A percentile compares a stretch with the other conserved stretches of the same genome.
Conservation (phyloP, 352 stramenopile species). For the Albugo laibachii region DNA sequence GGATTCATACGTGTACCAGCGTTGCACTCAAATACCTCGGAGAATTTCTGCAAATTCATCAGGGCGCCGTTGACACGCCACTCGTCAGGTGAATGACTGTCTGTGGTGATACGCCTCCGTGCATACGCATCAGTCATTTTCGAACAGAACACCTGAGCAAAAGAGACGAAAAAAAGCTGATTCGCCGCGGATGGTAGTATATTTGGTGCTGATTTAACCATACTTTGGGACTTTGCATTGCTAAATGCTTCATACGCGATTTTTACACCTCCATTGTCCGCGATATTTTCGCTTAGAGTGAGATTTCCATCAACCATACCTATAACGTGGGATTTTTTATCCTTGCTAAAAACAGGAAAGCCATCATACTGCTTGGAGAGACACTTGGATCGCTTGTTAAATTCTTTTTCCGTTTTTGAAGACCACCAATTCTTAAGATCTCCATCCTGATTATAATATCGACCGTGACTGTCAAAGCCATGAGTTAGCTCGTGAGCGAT, state of each 20-base stretch:
- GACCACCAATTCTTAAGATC: slow-evolving; percentile 90
- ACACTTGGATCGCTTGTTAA: slow-evolving; percentile 29
- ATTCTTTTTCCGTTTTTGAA: slow-evolving; percentile 57
- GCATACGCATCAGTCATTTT: slow-evolving; percentile 24
- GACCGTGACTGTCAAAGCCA: slow-evolving; percentile 86
- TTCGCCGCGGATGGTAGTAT: background rate
- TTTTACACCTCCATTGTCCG: slow-evolving; percentile 64
- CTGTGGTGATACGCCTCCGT: slow-evolving; percentile 19
- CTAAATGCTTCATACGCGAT: slow-evolving; percentile 44
- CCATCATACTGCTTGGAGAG: slow-evolving; percentile 39
- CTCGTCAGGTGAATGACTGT: slow-evolving; percentile 38
- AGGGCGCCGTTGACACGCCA: slow-evolving; percentile 64
- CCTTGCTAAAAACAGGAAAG: slow-evolving; percentile 22
- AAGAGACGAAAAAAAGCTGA: slow-evolving; percentile 60
- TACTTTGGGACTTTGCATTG: slow-evolving; percentile 10
- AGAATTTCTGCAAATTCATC: slow-evolving; percentile 64
- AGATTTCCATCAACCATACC: slow-evolving; percentile 58
- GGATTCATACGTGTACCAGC: slow-evolving; percentile 43
- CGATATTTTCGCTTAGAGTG: slow-evolving; percentile 69
- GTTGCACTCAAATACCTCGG: slow-evolving; percentile 29
- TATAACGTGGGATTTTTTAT: slow-evolving; percentile 19
- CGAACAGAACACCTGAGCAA: slow-evolving; percentile 47
- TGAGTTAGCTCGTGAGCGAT: slow-evolving; percentile 94
- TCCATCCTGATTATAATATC: slow-evolving; percentile 74
- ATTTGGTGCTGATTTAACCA: background rate